Evolutionary conservation across 345 rosid genomes (phyloP).

Genomic region (Salix dunnii): DNA sequence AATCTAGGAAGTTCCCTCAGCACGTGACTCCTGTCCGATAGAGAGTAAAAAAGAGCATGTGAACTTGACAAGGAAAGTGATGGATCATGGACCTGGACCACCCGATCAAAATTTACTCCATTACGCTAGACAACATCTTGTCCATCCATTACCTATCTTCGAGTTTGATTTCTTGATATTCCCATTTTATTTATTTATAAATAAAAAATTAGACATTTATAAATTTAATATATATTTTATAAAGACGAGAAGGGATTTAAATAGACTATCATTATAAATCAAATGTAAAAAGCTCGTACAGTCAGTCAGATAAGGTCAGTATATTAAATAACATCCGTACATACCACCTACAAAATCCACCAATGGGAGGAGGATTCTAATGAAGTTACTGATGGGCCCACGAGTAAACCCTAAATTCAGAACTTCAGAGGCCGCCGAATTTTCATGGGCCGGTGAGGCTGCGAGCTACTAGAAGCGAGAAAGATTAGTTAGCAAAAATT

Average conservation of each 20-base stretch:
- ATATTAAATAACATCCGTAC: too few relatives aligned
- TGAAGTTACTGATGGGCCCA: background rate
- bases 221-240: too few relatives aligned
- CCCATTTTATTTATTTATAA: too few relatives aligned
- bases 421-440: background rate
- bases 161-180: too few relatives aligned
- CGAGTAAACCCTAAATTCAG: background rate
- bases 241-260: too few relatives aligned
- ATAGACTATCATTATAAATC: too few relatives aligned
- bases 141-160: background rate
- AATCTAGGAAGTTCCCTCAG: background rate
- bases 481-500: too few relatives aligned
- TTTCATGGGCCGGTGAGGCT: background rate
- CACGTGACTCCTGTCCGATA: background rate
- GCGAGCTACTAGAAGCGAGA: too few relatives aligned
- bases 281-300: too few relatives aligned
- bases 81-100: too few relatives aligned
- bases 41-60: background rate
- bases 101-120: background rate
- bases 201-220: too few relatives aligned
- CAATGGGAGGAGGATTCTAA: background rate
- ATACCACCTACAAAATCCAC: background rate
- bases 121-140: background rate
- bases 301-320: too few relatives aligned
- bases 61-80: background rate